Evolutionary conservation across 257 asterid species (phyloP).

Genomic region (Linderniella brevidens): DNA sequence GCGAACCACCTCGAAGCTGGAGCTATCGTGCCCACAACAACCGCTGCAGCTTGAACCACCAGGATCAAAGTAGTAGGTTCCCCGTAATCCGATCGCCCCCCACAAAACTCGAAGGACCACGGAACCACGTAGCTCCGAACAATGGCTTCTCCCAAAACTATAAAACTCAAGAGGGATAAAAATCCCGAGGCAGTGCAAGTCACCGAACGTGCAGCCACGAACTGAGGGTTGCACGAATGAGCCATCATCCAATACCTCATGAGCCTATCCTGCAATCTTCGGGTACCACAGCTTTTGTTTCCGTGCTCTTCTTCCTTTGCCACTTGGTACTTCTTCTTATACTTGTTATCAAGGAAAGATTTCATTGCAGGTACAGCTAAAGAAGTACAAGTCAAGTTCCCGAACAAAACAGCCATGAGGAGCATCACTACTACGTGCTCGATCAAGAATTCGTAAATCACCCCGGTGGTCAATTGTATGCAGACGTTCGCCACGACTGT

Average conservation of each 20-base stretch:
- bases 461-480: slow-evolving; percentile 43
- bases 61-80: slow-evolving; percentile 52
- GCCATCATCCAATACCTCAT: slow-evolving; percentile 84
- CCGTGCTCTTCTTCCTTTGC: slow-evolving; percentile 7
- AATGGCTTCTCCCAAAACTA: slow-evolving; percentile 37
- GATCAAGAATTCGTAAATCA: slow-evolving; percentile 28
- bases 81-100: slow-evolving; percentile 56
- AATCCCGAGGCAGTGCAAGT: slow-evolving; percentile 67
- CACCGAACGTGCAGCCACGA: slow-evolving; percentile 51
- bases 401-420: slow-evolving; percentile 30
- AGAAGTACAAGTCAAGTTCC: slow-evolving; percentile 23
- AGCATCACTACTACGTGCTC: slow-evolving; percentile 24
- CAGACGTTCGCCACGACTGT: slow-evolving; percentile 38
- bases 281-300: too few relatives aligned
- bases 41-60: slow-evolving; percentile 34
- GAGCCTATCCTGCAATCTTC: slow-evolving; percentile 33
- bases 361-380: slow-evolving; percentile 32
- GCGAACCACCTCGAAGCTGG: slow-evolving; percentile 62
- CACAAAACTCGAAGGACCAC: slow-evolving; percentile 35
- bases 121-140: slow-evolving; percentile 39
- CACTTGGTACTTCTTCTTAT: slow-evolving; percentile 16
- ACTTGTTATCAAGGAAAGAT: slow-evolving; percentile 29
- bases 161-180: slow-evolving; percentile 38
- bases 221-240: slow-evolving; percentile 63
- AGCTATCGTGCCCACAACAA: slow-evolving; percentile 45